These are phyloP conservation scores for Epipyxis sp. DNA, from an alignment of 108 stramenopile genomes.

Conservation along the genomic window DNA sequence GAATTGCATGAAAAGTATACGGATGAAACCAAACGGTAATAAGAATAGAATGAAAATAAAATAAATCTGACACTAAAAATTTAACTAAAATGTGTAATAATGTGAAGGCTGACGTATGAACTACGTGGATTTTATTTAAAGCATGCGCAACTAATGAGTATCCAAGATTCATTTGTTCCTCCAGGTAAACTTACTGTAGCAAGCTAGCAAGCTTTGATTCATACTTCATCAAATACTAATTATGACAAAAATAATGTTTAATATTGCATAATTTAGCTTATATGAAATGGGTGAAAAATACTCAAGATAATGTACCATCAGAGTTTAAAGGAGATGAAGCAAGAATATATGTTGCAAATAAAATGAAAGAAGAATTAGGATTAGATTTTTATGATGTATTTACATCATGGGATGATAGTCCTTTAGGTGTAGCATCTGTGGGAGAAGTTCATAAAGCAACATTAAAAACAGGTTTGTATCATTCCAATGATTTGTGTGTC, in stretches of 20 bases:
- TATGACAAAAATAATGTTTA: too few relatives aligned
- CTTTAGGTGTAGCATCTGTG: conserved; percentile 48
- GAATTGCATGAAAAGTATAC: conserved; percentile 23
- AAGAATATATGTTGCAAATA: background rate
- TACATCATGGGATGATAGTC: conserved; percentile 32
- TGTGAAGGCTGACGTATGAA: background rate
- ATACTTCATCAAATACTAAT: too few relatives aligned
- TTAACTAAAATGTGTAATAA: too few relatives aligned
- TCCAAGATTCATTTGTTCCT: conserved; percentile 28
- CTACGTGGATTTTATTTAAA: conserved; percentile 26
- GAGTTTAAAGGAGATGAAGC: background rate
- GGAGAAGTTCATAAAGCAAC: conserved; percentile 43
- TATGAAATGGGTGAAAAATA: conserved; percentile 31
- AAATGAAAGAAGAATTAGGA: conserved; percentile 12
- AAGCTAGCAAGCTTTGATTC: too few relatives aligned
- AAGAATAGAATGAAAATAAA: too few relatives aligned
- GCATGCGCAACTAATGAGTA: conserved; percentile 20
- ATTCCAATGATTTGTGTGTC: conserved; percentile 34
- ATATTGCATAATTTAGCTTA: too few relatives aligned
- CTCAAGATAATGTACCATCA: conserved; percentile 26
- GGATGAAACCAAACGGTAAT: too few relatives aligned
- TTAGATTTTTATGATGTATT: conserved; percentile 33
- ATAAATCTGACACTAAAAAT: too few relatives aligned
- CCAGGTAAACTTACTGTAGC: too few relatives aligned
- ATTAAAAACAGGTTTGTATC: too few relatives aligned